Evolutionary conservation across 148 eudicot genomes (phyloP).

Genomic region (Fagopyrum tataricum): DNA sequence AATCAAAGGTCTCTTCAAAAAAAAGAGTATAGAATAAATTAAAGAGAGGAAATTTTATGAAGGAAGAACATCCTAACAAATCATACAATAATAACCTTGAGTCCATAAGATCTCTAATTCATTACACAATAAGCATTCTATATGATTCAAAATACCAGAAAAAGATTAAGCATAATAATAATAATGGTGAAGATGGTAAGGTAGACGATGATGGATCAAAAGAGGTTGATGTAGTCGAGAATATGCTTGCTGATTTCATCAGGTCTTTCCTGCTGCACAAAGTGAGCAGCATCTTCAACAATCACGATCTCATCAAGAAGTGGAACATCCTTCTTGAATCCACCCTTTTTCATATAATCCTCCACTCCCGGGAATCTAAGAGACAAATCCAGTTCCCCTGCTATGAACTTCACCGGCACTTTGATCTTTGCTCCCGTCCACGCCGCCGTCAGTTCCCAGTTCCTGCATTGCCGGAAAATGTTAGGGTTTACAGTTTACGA

Average conservation of each 20-base stretch:
- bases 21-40: no score
- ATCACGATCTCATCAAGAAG: slow-evolving; percentile 45
- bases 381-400: slow-evolving; percentile 46
- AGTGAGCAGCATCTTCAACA: slow-evolving; percentile 56
- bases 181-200: neutral
- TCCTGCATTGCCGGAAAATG: slow-evolving; percentile 22
- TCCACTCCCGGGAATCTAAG: slow-evolving; percentile 31
- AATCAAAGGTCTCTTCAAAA: no score
- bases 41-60: no score
- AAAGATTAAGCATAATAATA: neutral
- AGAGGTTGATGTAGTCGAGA: slow-evolving; percentile 27
- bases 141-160: neutral
- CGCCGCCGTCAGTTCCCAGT: slow-evolving; percentile 65
- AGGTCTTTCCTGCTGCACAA: slow-evolving; percentile 53
- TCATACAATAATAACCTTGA: no score
- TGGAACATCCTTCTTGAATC: slow-evolving; percentile 57
- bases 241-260: slow-evolving; percentile 46
- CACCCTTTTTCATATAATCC: slow-evolving; percentile 50
- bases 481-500: no score
- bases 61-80: no score
- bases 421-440: slow-evolving; percentile 47
- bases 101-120: neutral
- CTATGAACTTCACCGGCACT: slow-evolving; percentile 51
- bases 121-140: neutral
- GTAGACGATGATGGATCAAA: neutral